Evolutionary conservation across 495 filamentous ascomycete species (phyloP).

Genomic region (Rusavskia elegans): DNA sequence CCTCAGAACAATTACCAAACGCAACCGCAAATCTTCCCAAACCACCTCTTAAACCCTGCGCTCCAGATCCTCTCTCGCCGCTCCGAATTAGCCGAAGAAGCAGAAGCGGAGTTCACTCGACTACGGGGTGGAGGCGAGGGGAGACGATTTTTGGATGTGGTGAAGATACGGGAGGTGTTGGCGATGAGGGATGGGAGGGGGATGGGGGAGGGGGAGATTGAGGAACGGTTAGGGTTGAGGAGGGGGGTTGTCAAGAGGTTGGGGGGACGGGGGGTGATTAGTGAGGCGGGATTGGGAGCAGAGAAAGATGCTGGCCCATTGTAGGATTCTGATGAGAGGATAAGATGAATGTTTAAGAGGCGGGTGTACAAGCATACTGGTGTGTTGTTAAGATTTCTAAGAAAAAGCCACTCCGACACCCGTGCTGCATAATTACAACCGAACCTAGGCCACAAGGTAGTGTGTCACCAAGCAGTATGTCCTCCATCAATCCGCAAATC

Average conservation of each 20-base stretch:
- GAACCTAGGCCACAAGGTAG: neutral
- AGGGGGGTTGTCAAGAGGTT: constrained; percentile 39
- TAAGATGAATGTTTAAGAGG: too few relatives aligned
- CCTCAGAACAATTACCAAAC: constrained; percentile 2
- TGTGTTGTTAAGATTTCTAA: too few relatives aligned
- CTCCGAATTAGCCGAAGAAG: constrained; percentile 25
- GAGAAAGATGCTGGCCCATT: too few relatives aligned
- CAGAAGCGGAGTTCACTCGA: constrained; percentile 32
- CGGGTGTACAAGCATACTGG: neutral
- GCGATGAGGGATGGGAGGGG: constrained; percentile 40
- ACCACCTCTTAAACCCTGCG: constrained; percentile 35
- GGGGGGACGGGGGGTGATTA: constrained; percentile 35
- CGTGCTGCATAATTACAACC: neutral
- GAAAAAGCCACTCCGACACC: too few relatives aligned
- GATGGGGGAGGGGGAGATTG: constrained; percentile 35
- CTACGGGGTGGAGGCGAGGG: constrained; percentile 30
- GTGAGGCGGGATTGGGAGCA: constrained; percentile 14
- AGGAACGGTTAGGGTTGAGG: constrained; percentile 40
- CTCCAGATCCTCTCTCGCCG: constrained; percentile 32
- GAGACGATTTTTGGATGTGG: constrained; percentile 44
- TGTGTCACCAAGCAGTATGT: constrained; percentile 56
- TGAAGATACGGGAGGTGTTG: constrained; percentile 44
- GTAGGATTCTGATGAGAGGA: too few relatives aligned
- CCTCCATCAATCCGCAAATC: constrained; percentile 74
- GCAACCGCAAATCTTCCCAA: constrained; percentile 25